These are phyloP conservation scores for Mycena haematopus DNA, from an alignment of 768 basidiomycete genomes.

Conservation along the genomic window DNA sequence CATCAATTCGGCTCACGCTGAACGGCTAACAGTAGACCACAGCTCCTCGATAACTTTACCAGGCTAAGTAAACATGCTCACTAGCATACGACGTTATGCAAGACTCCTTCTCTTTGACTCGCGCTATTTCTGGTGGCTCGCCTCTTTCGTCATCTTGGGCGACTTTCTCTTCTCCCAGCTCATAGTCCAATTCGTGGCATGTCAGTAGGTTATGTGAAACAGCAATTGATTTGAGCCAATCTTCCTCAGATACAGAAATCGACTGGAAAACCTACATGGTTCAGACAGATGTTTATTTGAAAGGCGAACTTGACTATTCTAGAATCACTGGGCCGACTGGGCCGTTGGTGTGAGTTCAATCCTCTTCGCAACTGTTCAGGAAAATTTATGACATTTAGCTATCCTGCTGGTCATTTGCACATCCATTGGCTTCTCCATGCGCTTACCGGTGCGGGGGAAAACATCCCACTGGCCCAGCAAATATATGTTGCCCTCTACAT, in stretches of 20 bases:
- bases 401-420: constrained; percentile 92
- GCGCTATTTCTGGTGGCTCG: constrained; percentile 73
- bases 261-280: constrained; percentile 98
- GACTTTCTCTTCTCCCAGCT: constrained; percentile 82
- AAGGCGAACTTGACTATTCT: constrained; percentile 85
- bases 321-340: constrained; percentile 89
- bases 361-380: constrained; percentile 7
- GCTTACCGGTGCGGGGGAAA: constrained; percentile 65
- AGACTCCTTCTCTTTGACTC: constrained; percentile 45
- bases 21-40: too few species aligned
- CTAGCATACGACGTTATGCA: constrained; percentile 29
- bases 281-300: constrained; percentile 78
- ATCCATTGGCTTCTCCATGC: constrained; percentile 76
- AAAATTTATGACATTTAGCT: constrained; percentile 55
- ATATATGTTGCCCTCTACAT: constrained; percentile 82
- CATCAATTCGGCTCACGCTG: too few species aligned
- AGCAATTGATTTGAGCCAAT: constrained; percentile 20
- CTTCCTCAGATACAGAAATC: constrained; percentile 88
- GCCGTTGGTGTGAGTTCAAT: constrained; percentile 78
- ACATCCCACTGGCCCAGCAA: constrained; percentile 73
- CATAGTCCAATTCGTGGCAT: constrained; percentile 82
- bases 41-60: too few species aligned
- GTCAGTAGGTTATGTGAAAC: constrained; percentile 53
- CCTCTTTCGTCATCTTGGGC: constrained; percentile 67
- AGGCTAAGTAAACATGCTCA: constrained; percentile 4